Conservation (phyloP, 1,139 yeast genomes). For the Kodamaea alishanica region DNA sequence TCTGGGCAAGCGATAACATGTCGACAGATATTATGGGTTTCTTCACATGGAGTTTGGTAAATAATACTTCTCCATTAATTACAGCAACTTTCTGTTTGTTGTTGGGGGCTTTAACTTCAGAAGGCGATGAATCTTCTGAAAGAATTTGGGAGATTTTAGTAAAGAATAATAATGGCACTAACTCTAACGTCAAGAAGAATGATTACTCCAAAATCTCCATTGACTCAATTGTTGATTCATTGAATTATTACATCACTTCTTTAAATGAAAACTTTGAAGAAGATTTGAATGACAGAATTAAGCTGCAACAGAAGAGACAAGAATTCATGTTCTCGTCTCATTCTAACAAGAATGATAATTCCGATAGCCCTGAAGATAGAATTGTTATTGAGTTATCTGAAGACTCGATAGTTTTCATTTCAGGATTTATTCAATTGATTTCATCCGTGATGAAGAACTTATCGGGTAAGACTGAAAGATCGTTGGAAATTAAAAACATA, state of each 20-base stretch:
- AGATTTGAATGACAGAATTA: conserved; percentile 32
- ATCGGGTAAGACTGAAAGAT: conserved; percentile 21
- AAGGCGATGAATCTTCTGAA: conserved; percentile 48
- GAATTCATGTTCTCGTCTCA: conserved; percentile 33
- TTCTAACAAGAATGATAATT: conserved; percentile 13
- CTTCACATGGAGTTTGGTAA: conserved; percentile 81
- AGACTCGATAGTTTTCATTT: conserved; percentile 72
- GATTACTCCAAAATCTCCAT: conserved; percentile 53
- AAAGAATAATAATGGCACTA: conserved; percentile 23
- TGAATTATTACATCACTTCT: conserved; percentile 53
- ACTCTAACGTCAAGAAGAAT: conserved; percentile 27
- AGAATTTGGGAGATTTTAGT: conserved; percentile 42
- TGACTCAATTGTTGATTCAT: conserved; percentile 53
- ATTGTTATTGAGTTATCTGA: conserved; percentile 62
- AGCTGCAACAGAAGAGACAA: conserved; percentile 33
- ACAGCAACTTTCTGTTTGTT: conserved; percentile 79
- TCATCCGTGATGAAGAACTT: conserved; percentile 35
- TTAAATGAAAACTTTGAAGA: conserved; percentile 43
- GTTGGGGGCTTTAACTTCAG: conserved; percentile 69
- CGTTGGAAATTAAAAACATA: conserved; percentile 27
- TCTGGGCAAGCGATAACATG: conserved; percentile 66
- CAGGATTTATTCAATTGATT: conserved; percentile 58
- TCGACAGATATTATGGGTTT: conserved; percentile 58
- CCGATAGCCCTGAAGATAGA: conserved; percentile 18
- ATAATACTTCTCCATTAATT: conserved; percentile 75